These are phyloP conservation scores for Globisporangium spinosum DNA, from an alignment of 352 stramenopile species.

Conservation along the genomic window DNA sequence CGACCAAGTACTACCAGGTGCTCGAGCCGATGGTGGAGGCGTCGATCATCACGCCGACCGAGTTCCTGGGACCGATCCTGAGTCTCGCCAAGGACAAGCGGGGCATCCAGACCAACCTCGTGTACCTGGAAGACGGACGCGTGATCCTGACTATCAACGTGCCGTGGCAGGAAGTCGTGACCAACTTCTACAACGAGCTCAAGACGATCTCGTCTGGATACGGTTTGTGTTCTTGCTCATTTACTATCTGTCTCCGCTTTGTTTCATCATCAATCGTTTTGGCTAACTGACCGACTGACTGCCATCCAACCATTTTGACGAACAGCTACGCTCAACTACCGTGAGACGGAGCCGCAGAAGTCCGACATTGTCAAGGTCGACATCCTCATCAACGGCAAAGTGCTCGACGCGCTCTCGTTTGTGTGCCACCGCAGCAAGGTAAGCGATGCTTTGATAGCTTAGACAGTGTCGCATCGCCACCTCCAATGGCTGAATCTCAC, in stretches of 20 bases:
- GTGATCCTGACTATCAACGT: slow-evolving; percentile 94
- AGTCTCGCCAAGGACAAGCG: slow-evolving; percentile 91
- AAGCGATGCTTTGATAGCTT: background rate
- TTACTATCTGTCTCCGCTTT: background rate
- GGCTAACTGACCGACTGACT: background rate
- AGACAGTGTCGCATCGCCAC: background rate
- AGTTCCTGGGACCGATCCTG: slow-evolving; percentile 95
- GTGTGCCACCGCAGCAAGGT: slow-evolving; percentile 92
- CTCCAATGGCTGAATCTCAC: background rate
- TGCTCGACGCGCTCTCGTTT: slow-evolving; percentile 96
- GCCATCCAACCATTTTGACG: background rate
- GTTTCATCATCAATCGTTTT: background rate
- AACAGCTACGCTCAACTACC: slow-evolving; percentile 92
- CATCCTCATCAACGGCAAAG: slow-evolving; percentile 93
- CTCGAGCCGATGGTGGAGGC: slow-evolving; percentile 96
- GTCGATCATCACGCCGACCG: slow-evolving; percentile 93
- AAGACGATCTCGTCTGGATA: slow-evolving; percentile 96
- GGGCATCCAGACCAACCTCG: slow-evolving; percentile 90
- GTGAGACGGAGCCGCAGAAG: slow-evolving; percentile 86
- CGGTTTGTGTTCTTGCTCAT: slow-evolving; percentile 34
- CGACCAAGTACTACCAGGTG: slow-evolving; percentile 87
- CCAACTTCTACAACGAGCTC: slow-evolving; percentile 98
- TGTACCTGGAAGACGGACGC: slow-evolving; percentile 93
- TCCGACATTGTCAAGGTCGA: slow-evolving; percentile 95
- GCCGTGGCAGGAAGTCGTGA: slow-evolving; percentile 99